Conservation (phyloP, 495 filamentous ascomycete genomes). For the Neurospora sp. region DNA sequence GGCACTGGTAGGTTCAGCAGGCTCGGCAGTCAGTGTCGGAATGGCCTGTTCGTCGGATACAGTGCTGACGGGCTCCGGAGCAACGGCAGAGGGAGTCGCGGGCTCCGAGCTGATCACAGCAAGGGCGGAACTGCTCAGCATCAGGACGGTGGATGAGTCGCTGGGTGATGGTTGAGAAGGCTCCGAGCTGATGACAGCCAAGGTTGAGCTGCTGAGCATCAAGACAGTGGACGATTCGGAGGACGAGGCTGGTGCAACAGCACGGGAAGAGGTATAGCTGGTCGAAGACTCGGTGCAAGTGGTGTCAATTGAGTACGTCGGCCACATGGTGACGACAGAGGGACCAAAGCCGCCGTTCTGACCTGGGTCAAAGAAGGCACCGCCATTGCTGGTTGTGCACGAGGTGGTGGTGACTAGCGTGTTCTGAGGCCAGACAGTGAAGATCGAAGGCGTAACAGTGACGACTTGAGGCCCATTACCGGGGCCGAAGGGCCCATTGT, state of each 20-base stretch:
- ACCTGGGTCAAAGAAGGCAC: not conserved
- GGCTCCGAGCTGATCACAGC: not conserved
- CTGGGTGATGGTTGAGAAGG: not conserved
- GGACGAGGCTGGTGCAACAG: not conserved
- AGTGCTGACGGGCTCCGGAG: not conserved
- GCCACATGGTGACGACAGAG: slow-evolving; percentile 3
- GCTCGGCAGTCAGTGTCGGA: not conserved
- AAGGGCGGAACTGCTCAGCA: not conserved
- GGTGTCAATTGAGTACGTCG: not conserved
- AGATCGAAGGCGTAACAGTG: slow-evolving; percentile 3
- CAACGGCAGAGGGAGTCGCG: not conserved
- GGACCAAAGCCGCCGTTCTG: not conserved
- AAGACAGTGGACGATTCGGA: not conserved
- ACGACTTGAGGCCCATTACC: not conserved
- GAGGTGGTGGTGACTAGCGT: not conserved
- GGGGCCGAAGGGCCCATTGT: not conserved
- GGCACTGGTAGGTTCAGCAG: not conserved
- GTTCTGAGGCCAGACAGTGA: slow-evolving; percentile 7
- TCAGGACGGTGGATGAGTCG: not conserved
- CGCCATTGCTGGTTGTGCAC: not conserved
- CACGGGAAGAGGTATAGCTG: not conserved
- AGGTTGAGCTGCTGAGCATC: not conserved
- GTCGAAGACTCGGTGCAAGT: slow-evolving; percentile 2
- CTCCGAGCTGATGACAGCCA: not conserved
- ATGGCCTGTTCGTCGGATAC: not conserved